Conservation (phyloP, 495 filamentous ascomycete genomes). For the Penicillium subrubescens region DNA sequence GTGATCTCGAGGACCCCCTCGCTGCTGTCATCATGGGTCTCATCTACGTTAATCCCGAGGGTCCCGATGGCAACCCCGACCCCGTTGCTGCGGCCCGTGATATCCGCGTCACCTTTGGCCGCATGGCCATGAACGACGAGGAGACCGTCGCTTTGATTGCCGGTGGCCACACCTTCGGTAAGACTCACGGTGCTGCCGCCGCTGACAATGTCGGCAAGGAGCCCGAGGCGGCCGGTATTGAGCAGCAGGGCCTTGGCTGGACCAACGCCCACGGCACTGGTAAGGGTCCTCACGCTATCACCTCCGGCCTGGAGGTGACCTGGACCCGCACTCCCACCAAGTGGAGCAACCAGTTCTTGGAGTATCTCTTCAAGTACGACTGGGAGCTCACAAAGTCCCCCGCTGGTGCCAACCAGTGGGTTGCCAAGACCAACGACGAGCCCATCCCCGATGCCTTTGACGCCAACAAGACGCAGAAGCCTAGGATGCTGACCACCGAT, state of each 20-base stretch:
- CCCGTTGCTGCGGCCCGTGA: slow-evolving; percentile 66
- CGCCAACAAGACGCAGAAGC: slow-evolving; percentile 63
- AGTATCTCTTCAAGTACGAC: slow-evolving; percentile 75
- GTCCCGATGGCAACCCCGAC: slow-evolving; percentile 69
- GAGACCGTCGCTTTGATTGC: slow-evolving; percentile 74
- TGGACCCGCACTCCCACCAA: slow-evolving; percentile 71
- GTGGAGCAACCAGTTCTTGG: slow-evolving; percentile 68
- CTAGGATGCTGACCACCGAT: slow-evolving; percentile 71
- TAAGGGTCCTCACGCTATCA: slow-evolving; percentile 68
- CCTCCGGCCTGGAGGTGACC: slow-evolving; percentile 70
- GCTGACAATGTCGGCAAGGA: slow-evolving; percentile 60
- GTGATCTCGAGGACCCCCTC: slow-evolving; percentile 63
- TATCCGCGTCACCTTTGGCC: slow-evolving; percentile 69
- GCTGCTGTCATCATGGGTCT: slow-evolving; percentile 71
- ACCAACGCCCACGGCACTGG: slow-evolving; percentile 57
- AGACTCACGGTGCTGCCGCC: slow-evolving; percentile 70
- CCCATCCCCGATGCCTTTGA: slow-evolving; percentile 71
- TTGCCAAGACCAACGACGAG: slow-evolving; percentile 63
- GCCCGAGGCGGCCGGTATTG: slow-evolving; percentile 61
- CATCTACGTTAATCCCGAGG: slow-evolving; percentile 78
- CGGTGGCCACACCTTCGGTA: slow-evolving; percentile 75
- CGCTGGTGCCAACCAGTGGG: slow-evolving; percentile 72
- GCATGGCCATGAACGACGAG: slow-evolving; percentile 80
- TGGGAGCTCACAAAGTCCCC: slow-evolving; percentile 76
- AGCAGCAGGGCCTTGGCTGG: slow-evolving; percentile 71